A percentile compares a stretch with the other conserved stretches of the same genome.
phyloP scores from a whole-genome alignment of 176 grass and related monocot species.

The Cenchrus purpureus region DNA sequence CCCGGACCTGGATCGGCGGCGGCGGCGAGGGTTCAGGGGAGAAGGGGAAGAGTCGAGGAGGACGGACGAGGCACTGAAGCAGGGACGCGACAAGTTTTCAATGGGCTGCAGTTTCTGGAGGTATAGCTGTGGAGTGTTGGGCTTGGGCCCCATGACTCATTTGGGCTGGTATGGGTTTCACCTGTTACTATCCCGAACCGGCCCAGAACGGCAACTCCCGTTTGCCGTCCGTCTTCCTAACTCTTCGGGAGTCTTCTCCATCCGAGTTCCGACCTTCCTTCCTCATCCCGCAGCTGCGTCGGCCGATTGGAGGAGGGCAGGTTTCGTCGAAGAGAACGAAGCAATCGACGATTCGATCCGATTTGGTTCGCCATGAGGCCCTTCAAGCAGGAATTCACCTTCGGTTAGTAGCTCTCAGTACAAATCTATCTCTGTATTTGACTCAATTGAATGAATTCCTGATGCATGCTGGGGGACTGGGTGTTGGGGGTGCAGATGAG shows the following conservation, averaged over 20 bases:
- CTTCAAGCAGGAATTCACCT: conserved; percentile 73
- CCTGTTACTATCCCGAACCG: neutral
- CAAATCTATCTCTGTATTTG: neutral
- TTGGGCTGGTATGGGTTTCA: neutral
- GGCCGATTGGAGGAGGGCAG: neutral
- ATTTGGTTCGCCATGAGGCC: conserved; percentile 22
- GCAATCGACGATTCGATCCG: neutral
- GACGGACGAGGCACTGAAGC: too few species aligned
- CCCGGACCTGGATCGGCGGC: neutral
- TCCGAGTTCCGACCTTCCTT: neutral
- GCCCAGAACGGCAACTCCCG: neutral
- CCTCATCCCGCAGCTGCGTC: neutral
- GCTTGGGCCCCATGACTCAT: neutral
- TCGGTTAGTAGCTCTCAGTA: conserved; percentile 30
- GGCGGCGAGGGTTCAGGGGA: neutral
- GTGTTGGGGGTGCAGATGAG: conserved; percentile 47
- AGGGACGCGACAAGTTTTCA: too few species aligned
- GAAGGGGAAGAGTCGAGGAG: neutral
- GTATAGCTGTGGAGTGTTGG: neutral
- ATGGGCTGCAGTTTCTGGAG: neutral
- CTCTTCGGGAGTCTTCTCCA: neutral
- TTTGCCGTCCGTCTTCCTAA: neutral
- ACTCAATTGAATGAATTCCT: neutral
- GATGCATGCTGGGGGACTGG: neutral
- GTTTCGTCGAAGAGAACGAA: neutral